Base-by-base conservation (phyloP, 306 rosid genomes). In the Carpinus viminea region DNA sequence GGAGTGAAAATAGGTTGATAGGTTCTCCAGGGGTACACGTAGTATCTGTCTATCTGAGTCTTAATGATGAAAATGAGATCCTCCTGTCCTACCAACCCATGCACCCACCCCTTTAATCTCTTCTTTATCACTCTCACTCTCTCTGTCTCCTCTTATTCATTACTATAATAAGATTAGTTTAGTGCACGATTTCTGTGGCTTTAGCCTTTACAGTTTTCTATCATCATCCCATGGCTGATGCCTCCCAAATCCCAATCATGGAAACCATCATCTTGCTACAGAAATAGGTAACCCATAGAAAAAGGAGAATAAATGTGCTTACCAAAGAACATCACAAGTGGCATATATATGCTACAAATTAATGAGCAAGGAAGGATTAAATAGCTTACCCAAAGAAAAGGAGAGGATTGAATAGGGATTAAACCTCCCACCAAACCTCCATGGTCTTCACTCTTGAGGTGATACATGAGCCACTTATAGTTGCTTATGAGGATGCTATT, bases 61-160 rank as follows among this genome's bases (percentile, higher is more conserved):
- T 74, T 68, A 73, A 78, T 82, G 76, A 78, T 82, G 76, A 74
- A 78, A 78, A 78, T 59, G 79, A 81, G 68, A 81, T 81, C 17
- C 43, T 76, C 48, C 53, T 59, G 68, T 48, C 84, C 51, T 70
- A 48, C 73, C 69, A 61, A 61, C 74, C 12, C 62, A 46, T 38
- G 45, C 59, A 68, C 75, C 68, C 79, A 68, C 18, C 11, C 0
- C 20, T 70, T 75, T n/a, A 80, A 46, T 69, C 56, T 10, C 76
- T 41, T 41, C 28, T 38, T 24, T 70, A 17, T n/a, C 15, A 8
- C 53, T 5, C 51, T 60, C 18, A 24, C 28, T 18, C 17, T 46
- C 41, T 59, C 12, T 20, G 31, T 72, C 61, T 45, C 66, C 6
- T 1, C 0, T 12, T 38, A 17, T 24, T 56, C 26, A 11, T 10